Conservation (phyloP, 768 basidiomycete genomes). For the Naganishia vaughanmartiniae region DNA sequence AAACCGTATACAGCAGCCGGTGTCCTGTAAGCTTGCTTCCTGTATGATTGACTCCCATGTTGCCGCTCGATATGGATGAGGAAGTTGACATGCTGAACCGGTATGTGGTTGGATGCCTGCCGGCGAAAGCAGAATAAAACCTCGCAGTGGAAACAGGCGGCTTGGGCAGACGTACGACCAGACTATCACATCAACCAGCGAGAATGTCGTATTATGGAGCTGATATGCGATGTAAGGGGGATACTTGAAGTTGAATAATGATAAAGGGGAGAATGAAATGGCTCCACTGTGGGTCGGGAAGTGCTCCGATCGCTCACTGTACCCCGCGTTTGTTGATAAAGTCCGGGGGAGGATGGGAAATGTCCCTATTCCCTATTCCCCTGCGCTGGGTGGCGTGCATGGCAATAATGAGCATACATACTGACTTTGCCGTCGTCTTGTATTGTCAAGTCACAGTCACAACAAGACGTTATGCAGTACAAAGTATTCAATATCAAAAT, state of each 20-base stretch:
- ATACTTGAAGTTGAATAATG: not conserved
- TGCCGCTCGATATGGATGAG: not conserved
- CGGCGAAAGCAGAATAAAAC: not conserved
- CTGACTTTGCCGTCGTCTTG: no score
- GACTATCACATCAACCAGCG: not conserved
- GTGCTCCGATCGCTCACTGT: no score
- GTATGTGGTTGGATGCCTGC: not conserved
- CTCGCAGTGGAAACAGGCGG: not conserved
- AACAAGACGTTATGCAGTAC: no score
- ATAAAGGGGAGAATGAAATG: not conserved
- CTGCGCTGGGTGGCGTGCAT: no score
- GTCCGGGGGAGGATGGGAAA: no score
- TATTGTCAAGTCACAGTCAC: not conserved
- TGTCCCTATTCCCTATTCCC: no score
- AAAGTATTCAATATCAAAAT: no score
- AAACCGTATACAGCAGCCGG: slow-evolving; percentile 48
- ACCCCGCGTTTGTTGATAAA: not conserved
- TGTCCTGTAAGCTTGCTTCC: slow-evolving; percentile 40
- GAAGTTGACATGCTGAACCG: not conserved
- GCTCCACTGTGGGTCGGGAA: not conserved
- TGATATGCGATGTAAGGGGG: no score
- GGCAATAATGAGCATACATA: no score
- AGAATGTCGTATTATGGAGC: no score
- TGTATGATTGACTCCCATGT: slow-evolving; percentile 28
- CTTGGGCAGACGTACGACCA: not conserved